Conservation (phyloP, 2,329 filamentous ascomycete genomes). For the Cordyceps farinosa region DNA sequence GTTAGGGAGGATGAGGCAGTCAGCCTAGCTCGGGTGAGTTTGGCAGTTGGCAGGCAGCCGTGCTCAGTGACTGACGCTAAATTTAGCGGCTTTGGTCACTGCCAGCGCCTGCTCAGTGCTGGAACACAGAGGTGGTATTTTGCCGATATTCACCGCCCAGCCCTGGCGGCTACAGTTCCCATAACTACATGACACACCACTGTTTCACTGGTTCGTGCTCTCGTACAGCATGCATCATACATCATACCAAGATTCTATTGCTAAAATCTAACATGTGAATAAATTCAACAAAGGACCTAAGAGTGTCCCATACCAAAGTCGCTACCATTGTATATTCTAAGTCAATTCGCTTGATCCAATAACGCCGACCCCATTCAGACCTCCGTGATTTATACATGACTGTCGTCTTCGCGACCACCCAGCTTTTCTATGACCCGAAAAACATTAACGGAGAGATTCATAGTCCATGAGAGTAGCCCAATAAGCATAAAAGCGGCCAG, state of each 20-base stretch:
- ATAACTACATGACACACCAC: too few relatives aligned
- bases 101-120: not conserved
- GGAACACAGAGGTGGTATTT: not conserved
- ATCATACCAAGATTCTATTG: not conserved
- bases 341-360: constrained; percentile 1
- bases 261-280: not conserved
- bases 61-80: not conserved
- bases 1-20: constrained; percentile 6
- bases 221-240: not conserved
- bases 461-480: constrained; percentile 82
- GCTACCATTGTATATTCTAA: not conserved
- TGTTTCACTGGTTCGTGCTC: not conserved
- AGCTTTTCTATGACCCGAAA: constrained; percentile 64
- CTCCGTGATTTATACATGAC: constrained; percentile 20
- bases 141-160: not conserved
- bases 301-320: not conserved
- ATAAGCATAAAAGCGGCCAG: constrained; percentile 76
- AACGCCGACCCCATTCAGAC: constrained; percentile 6
- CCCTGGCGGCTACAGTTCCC: not conserved
- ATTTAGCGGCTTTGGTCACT: not conserved
- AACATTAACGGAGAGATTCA: constrained; percentile 84
- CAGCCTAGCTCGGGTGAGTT: constrained; percentile 2
- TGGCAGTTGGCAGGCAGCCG: not conserved
- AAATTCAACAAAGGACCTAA: not conserved
- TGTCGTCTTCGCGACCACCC: constrained; percentile 49